phyloP scores from a whole-genome alignment of 352 stramenopile species.

The Pythium utonaiense region DNA sequence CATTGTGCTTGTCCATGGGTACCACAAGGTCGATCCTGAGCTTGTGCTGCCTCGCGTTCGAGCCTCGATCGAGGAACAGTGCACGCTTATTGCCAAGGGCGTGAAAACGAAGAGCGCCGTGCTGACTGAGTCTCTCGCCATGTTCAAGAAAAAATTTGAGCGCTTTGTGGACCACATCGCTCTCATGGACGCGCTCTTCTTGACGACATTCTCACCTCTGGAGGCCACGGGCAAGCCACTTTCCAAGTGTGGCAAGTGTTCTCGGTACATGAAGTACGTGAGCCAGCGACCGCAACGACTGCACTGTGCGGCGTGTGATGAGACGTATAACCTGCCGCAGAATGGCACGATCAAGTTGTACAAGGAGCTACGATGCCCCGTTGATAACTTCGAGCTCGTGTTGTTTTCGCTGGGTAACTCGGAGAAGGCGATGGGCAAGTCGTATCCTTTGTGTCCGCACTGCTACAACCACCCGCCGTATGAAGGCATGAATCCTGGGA shows the following conservation, averaged over 20 bases:
- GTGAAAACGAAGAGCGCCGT: constrained; percentile 37
- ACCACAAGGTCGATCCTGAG: constrained; percentile 11
- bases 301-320: constrained; percentile 43
- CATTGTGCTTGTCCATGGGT: not conserved
- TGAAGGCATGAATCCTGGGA: constrained; percentile 24
- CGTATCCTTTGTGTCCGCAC: constrained; percentile 43
- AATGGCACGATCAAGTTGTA: constrained; percentile 37
- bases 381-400: constrained; percentile 55
- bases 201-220: constrained; percentile 54
- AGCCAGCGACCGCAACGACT: constrained; percentile 38
- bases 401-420: constrained; percentile 50
- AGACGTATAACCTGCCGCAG: constrained; percentile 36
- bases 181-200: constrained; percentile 29
- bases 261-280: constrained; percentile 56
- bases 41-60: constrained; percentile 70
- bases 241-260: constrained; percentile 51
- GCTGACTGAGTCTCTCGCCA: constrained; percentile 32
- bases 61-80: constrained; percentile 81
- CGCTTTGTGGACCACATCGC: constrained; percentile 56
- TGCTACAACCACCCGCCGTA: constrained; percentile 51
- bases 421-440: constrained; percentile 38
- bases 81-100: constrained; percentile 74
- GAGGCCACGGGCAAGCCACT: constrained; percentile 40
- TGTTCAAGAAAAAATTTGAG: constrained; percentile 48
- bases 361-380: constrained; percentile 43